phyloP scores from a whole-genome alignment of 139 green algal genomes.

The Zygnema cylindricum region DNA sequence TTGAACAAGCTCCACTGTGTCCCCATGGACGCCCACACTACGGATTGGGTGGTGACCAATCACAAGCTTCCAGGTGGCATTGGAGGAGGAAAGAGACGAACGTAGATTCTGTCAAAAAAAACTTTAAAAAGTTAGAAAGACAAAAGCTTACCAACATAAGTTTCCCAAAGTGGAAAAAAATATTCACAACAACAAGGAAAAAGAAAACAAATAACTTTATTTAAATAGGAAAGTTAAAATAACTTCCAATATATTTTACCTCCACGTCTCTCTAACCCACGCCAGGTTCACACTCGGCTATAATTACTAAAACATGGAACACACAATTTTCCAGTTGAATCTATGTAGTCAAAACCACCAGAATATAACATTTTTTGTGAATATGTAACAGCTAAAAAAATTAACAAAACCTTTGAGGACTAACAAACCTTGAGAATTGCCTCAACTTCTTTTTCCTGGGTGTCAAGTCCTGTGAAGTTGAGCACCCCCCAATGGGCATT shows the following conservation, averaged over 20 bases:
- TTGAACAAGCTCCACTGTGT: slow-evolving; percentile 49
- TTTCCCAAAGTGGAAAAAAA: too few species aligned
- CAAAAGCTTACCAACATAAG: too few species aligned
- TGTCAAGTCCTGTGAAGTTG: slow-evolving; percentile 46
- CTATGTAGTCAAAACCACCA: background rate
- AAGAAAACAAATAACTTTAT: too few species aligned
- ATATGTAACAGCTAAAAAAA: background rate
- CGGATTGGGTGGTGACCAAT: slow-evolving; percentile 58
- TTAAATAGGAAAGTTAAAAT: too few species aligned
- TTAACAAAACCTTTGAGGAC: background rate
- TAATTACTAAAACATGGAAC: too few species aligned
- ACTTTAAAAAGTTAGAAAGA: too few species aligned
- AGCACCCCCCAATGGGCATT: slow-evolving; percentile 50
- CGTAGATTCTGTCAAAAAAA: slow-evolving; percentile 28
- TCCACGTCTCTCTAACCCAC: too few species aligned
- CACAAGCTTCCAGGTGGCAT: slow-evolving; percentile 62
- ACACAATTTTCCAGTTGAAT: background rate
- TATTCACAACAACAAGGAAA: too few species aligned
- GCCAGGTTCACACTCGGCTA: too few species aligned
- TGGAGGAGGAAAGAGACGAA: background rate
- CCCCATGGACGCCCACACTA: slow-evolving; percentile 50
- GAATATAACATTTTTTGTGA: too few species aligned
- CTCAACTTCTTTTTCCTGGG: background rate
- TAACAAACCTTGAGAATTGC: background rate
- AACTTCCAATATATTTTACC: too few species aligned